Evolutionary conservation across 2,329 filamentous ascomycete genomes (phyloP).

Genomic region (Sphaceloma murrayae): DNA sequence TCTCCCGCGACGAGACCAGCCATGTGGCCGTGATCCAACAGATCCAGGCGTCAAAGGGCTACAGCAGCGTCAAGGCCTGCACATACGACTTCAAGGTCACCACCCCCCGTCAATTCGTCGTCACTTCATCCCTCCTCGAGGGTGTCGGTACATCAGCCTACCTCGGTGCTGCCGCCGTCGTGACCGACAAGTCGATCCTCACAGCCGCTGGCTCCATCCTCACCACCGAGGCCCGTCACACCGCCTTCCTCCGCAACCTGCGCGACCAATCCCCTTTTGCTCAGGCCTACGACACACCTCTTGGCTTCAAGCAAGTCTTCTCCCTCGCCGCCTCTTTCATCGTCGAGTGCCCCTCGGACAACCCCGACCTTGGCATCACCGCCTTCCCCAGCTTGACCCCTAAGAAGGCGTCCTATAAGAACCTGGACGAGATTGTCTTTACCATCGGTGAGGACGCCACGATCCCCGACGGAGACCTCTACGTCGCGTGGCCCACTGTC

Average conservation of each 20-base stretch:
- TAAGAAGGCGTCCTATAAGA: conserved; percentile 17
- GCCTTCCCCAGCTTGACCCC: conserved; percentile 26
- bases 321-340: conserved; percentile 58
- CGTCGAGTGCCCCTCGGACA: conserved; percentile 45
- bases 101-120: conserved; percentile 43
- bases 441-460: conserved; percentile 20
- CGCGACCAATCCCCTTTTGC: conserved; percentile 46
- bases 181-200: conserved; percentile 49
- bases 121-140: conserved; percentile 46
- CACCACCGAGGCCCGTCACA: conserved; percentile 56
- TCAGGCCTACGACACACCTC: conserved; percentile 51
- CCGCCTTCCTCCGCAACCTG: conserved; percentile 47
- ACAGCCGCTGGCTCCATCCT: conserved; percentile 54
- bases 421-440: conserved; percentile 19
- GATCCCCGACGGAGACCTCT: conserved; percentile 23
- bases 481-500: conserved; percentile 23
- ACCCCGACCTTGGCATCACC: conserved; percentile 49
- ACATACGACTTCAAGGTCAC: conserved; percentile 47
- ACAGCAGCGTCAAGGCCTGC: conserved; percentile 44
- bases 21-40: conserved; percentile 50
- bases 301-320: conserved; percentile 51
- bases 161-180: conserved; percentile 52
- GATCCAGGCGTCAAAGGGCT: conserved; percentile 37
- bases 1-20: conserved; percentile 48
- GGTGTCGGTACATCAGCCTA: conserved; percentile 51